Evolutionary conservation across 345 rosid genomes (phyloP).

Genomic region (Brassica nigra): DNA sequence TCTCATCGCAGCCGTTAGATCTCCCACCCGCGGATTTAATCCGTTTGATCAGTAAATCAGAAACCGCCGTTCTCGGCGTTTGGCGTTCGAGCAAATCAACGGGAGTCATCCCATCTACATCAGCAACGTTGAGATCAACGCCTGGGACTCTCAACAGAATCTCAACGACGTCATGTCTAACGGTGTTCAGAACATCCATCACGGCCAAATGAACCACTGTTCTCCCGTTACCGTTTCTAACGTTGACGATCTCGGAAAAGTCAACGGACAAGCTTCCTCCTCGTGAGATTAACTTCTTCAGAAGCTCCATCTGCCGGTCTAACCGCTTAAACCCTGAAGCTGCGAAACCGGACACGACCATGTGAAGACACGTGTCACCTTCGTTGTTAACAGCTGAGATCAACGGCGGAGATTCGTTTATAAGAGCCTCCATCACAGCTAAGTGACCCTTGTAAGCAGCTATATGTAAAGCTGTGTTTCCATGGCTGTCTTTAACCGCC

Average conservation of each 20-base stretch:
- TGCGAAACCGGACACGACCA: slow-evolving; percentile 78
- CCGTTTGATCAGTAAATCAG: slow-evolving; percentile 75
- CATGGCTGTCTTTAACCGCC: slow-evolving; percentile 56
- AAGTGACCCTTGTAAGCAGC: slow-evolving; percentile 82
- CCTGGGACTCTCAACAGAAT: slow-evolving; percentile 60
- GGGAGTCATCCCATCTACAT: slow-evolving; percentile 73
- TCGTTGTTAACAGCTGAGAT: slow-evolving; percentile 48
- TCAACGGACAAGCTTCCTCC: slow-evolving; percentile 35
- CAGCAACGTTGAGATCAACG: slow-evolving; percentile 64
- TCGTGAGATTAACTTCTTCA: slow-evolving; percentile 54
- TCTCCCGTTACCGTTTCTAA: slow-evolving; percentile 68
- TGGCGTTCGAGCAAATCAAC: slow-evolving; percentile 71
- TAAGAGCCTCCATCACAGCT: slow-evolving; percentile 55
- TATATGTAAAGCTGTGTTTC: slow-evolving; percentile 81
- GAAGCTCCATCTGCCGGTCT: slow-evolving; percentile 72
- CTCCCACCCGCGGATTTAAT: slow-evolving; percentile 82
- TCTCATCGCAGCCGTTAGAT: slow-evolving; percentile 47
- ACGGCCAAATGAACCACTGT: slow-evolving; percentile 86
- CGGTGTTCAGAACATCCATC: slow-evolving; percentile 48
- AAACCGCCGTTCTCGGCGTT: slow-evolving; percentile 65
- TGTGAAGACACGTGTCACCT: slow-evolving; percentile 87
- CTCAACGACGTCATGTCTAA: slow-evolving; percentile 66
- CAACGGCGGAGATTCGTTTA: slow-evolving; percentile 53
- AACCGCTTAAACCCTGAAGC: slow-evolving; percentile 74
- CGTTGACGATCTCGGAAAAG: slow-evolving; percentile 56